Evolutionary conservation across 192 early-diverging fungal genomes (phyloP), one percentile per base, ranked within the genome.

Genomic region (Coemansia sp.): DNA sequence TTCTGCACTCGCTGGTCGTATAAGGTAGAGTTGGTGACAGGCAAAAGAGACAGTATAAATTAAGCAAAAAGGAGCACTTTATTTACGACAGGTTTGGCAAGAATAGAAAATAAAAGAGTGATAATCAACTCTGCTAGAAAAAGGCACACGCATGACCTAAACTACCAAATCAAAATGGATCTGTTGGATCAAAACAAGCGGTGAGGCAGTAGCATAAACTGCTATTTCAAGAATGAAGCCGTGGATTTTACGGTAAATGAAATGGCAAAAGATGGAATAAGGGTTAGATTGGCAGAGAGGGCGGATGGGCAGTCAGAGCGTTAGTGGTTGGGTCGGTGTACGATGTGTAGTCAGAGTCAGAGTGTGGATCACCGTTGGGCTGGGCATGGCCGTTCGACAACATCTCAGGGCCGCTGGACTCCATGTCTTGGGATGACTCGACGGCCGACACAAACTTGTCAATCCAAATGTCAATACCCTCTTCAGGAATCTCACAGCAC

Each of bases 401-500:
- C 24, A 32, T 17, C 49, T 35, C 66, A 2, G 43, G 15, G 19
- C 60, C 56, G 23, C 11, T 56, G 21, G 21, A 0, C 21, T 21
- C 21, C 21, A 21, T 21, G 21, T 66, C 64, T 17, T 86, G 67
- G 4, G 45, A 55, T 6, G 79, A 62, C 41, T 95, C 93, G 6
- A 96, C 89, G 1, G 93, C 96, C 24, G 84, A 60, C 7, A 92
- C 79, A 23, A 98, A 62, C 3, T 88, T 87, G 10, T 85, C 85
- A 14, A 96, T 73, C 80, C 92, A 83, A 19, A 86, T 81, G 58
- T 93, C 92, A 2, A 98, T 90, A 37, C 89, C 82, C 2, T 89
- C 91, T 14, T 92, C 64, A 14, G 85, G 81, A 23, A 96, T 86
- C 60, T 88, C 85, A 66, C 93, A 95, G 70, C 93, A 94, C 22